A percentile compares a stretch with the other conserved stretches of the same genome.
phyloP scores from a whole-genome alignment of 73 alveolate genomes.

The Paramecium primaurelia region DNA sequence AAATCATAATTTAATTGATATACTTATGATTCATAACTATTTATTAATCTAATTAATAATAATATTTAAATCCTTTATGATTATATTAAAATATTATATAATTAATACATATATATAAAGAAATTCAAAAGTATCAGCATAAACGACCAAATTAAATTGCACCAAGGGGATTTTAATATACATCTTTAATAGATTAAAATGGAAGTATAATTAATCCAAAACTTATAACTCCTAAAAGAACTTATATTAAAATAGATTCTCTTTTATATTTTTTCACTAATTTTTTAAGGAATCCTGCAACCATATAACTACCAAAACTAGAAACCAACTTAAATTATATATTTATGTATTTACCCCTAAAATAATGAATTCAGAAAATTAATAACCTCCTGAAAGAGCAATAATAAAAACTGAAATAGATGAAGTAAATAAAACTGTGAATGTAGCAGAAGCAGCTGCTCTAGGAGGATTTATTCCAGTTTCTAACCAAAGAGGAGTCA shows the following conservation, averaged over 20 bases:
- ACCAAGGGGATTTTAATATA: background rate
- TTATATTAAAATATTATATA: background rate
- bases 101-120: background rate
- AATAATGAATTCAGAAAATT: background rate
- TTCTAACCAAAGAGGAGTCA: constrained; percentile 76
- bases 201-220: constrained; percentile 33
- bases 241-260: constrained; percentile 7
- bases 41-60: too few relatives aligned
- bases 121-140: background rate
- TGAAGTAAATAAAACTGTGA: constrained; percentile 75
- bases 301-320: constrained; percentile 1
- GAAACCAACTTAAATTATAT: background rate
- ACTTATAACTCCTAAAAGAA: background rate
- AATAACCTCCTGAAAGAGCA: constrained; percentile 21
- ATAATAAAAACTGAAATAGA: constrained; percentile 41
- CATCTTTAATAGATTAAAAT: constrained; percentile 28
- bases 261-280: background rate
- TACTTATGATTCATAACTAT: background rate
- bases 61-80: too few relatives aligned
- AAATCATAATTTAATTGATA: background rate
- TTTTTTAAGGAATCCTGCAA: background rate
- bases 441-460: constrained; percentile 81
- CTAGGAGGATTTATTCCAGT: constrained; percentile 82
- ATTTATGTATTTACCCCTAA: background rate
- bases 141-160: constrained; percentile 14